Percentiles rank a stretch among this genome's conserved stretches.
Evolutionary conservation across 1,139 yeast genomes (phyloP).

Genomic region (Blastobotrys ciferrii): DNA sequence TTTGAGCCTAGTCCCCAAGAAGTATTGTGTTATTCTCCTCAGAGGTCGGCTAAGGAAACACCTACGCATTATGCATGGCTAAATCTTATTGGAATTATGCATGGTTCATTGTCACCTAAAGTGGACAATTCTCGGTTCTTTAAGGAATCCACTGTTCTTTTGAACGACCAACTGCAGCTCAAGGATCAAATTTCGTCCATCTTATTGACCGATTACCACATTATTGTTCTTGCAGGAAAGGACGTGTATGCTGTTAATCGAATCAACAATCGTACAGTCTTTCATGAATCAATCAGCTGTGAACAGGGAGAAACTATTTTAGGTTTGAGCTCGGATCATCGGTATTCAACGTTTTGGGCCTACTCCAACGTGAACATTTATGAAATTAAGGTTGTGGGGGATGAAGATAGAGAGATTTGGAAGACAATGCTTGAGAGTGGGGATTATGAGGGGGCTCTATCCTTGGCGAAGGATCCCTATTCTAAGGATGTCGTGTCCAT

Average conservation of each 20-base stretch:
- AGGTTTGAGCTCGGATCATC: conserved; percentile 61
- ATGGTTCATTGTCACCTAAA: conserved; percentile 35
- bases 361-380: conserved; percentile 51
- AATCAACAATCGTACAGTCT: conserved; percentile 48
- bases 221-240: conserved; percentile 46
- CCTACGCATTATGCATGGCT: conserved; percentile 44
- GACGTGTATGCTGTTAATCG: conserved; percentile 47
- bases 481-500: conserved; percentile 56
- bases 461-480: conserved; percentile 43
- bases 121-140: conserved; percentile 25
- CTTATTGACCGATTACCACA: conserved; percentile 52
- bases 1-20: conserved; percentile 26
- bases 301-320: conserved; percentile 45
- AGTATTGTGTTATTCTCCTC: conserved; percentile 23
- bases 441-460: conserved; percentile 67
- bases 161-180: conserved; percentile 43
- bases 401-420: conserved; percentile 80
- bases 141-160: conserved; percentile 40
- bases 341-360: conserved; percentile 58
- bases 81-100: conserved; percentile 46
- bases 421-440: conserved; percentile 59
- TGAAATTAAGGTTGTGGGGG: conserved; percentile 60
- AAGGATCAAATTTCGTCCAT: conserved; percentile 40
- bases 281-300: conserved; percentile 42
- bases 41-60: conserved; percentile 11